phyloP scores from a whole-genome alignment of 495 filamentous ascomycete species.

The Penicillium daleae region DNA sequence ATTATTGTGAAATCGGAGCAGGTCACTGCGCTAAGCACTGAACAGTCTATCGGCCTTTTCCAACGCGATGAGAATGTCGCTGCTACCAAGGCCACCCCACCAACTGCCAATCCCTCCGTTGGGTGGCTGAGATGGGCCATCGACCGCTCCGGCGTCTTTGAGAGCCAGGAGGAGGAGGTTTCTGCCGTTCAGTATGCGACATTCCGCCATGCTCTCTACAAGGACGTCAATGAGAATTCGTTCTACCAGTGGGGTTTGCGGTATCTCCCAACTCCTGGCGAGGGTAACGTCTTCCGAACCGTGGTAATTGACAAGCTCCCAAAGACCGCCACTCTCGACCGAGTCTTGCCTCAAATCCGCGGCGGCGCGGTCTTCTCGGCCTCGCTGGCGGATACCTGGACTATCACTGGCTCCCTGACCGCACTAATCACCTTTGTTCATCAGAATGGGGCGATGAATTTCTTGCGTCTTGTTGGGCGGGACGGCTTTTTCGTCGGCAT shows the following conservation, averaged over 20 bases:
- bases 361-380: conserved; percentile 38
- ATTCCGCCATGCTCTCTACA: conserved; percentile 10
- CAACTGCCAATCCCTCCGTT: conserved; percentile 13
- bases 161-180: conserved; percentile 8
- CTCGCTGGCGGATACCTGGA: conserved; percentile 30
- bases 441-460: conserved; percentile 28
- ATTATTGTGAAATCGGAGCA: not conserved
- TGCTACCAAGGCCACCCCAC: not conserved
- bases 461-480: conserved; percentile 18
- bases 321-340: conserved; percentile 16
- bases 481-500: conserved; percentile 22
- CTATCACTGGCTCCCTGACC: conserved; percentile 35
- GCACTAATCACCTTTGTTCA: conserved; percentile 37
- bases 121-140: conserved; percentile 33
- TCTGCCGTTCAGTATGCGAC: not conserved
- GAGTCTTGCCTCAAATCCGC: conserved; percentile 29
- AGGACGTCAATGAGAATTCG: conserved; percentile 26
- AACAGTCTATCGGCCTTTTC: not conserved
- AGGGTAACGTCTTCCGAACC: conserved; percentile 34
- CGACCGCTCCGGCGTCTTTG: conserved; percentile 28
- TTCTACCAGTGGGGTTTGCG: conserved; percentile 42
- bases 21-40: not conserved
- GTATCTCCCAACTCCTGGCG: conserved; percentile 27
- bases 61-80: not conserved
- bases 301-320: conserved; percentile 38